Conservation (phyloP, 192 early-diverging fungal genomes). For the Coemansia aciculifera region DNA sequence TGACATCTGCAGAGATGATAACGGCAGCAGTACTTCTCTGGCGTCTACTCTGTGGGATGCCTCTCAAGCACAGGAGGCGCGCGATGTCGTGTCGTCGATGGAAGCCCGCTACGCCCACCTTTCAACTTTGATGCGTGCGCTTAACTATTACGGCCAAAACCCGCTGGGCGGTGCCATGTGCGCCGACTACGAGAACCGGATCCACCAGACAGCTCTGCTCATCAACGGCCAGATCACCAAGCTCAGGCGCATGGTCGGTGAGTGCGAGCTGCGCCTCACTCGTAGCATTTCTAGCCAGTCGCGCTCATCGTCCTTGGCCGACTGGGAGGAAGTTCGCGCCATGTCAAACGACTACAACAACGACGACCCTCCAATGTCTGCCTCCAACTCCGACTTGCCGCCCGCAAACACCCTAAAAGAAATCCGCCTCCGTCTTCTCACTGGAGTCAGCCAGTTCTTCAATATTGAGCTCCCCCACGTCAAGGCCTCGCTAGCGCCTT, state of each 20-base stretch:
- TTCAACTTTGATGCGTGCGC: constrained; percentile 12
- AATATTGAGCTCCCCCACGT: constrained; percentile 22
- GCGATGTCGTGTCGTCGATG: constrained; percentile 34
- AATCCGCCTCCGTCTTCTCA: constrained; percentile 25
- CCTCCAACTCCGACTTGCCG: background rate
- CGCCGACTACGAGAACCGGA: constrained; percentile 30
- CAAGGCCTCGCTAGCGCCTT: constrained; percentile 22
- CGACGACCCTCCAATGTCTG: background rate
- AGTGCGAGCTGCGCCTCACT: constrained; percentile 11
- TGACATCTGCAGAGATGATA: background rate
- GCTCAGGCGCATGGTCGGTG: constrained; percentile 22
- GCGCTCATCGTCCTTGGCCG: constrained; percentile 13
- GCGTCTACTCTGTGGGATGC: background rate
- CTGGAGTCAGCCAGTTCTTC: constrained; percentile 40
- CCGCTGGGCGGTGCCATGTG: constrained; percentile 54
- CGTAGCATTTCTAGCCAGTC: constrained; percentile 4
- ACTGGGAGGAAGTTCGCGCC: constrained; percentile 17
- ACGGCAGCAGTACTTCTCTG: background rate
- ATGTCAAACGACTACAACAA: background rate
- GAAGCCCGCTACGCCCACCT: constrained; percentile 31
- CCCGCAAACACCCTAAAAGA: constrained; percentile 30
- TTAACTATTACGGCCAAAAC: constrained; percentile 24
- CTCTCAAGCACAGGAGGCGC: constrained; percentile 21
- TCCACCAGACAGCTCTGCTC: constrained; percentile 51
- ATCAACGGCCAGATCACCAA: constrained; percentile 35